Base-by-base conservation (phyloP, 768 basidiomycete genomes). In the Pholiota molesta region DNA sequence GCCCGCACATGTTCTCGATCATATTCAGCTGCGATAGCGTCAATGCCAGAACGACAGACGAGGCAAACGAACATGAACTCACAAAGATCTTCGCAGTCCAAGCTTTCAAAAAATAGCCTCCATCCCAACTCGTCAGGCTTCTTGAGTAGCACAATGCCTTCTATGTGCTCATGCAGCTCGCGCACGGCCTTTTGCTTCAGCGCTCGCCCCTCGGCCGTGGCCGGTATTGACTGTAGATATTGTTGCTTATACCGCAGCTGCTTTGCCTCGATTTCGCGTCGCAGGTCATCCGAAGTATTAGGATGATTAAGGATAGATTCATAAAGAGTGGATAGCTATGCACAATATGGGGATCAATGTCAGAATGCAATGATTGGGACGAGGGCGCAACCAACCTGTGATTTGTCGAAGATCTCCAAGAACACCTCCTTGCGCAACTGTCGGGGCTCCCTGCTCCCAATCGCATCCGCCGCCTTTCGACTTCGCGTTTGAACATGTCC, bases 111-210 rank as follows among this genome's bases (percentile, higher is more conserved):
- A 63, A 82, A 86, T 3, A 91, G 72, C 28, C 76, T 80, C 97
- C 97, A 99, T 0, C 92, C 94, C 26, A 89, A 71, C 68, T 93
- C 89, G 67, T 97, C 90, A 0, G 87, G 84, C 9, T 95, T 83
- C 16, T 81, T 79, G 19, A 99, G 78, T 6, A 97, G 74, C 2
- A 97, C 83, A 31, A 87, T 85, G 2, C 95, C 95, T 16, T 84
- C 78, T 1, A 92, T 82, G 33, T 97, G 75, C 17, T 86, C 84
- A 44, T 93, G 85, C 11, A 97, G 78, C 65, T 93, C 88, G 9
- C 72, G 69, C n/a, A 86, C 75, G 9, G 90, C 70, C 23, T 71
- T 66, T 17, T 67, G 69, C 70, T 92, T 90, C 26, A 76, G 69
- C 8, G 71, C 59, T 3, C 72, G 68, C 31, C 74, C 69, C 35